Evolutionary conservation across 1,284 basidiomycete species (phyloP).

Genomic region (Boletus calvinii): DNA sequence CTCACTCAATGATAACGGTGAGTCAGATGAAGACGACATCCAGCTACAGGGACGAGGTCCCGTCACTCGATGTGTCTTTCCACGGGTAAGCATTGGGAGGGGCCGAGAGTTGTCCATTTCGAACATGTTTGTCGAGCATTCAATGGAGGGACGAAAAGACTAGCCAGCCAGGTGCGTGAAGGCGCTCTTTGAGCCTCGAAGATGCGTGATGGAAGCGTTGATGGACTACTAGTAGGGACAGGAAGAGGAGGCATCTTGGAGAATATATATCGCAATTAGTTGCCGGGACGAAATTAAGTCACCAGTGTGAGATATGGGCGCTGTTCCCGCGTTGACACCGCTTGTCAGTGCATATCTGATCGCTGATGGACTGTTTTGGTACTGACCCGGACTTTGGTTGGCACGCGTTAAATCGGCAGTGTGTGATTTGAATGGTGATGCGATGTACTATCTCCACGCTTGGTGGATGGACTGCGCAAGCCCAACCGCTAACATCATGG

Average conservation of each 20-base stretch:
- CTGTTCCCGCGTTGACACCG: constrained; percentile 21
- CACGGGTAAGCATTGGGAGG: constrained; percentile 5
- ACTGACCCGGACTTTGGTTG: constrained; percentile 1
- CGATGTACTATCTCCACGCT: constrained; percentile 6
- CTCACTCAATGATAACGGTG: constrained; percentile 16
- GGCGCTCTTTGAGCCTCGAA: background rate
- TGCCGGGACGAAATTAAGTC: constrained; percentile 11
- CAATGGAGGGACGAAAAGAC: constrained; percentile 1
- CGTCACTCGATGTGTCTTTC: constrained; percentile 22
- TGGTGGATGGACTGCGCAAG: background rate
- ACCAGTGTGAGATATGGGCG: constrained; percentile 2
- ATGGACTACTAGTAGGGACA: constrained; percentile 4
- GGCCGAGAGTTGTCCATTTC: constrained; percentile 19
- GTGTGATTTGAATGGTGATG: background rate
- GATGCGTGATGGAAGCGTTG: constrained; percentile 8
- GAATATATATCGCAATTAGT: constrained; percentile 21
- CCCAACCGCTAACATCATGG: background rate
- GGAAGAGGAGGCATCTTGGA: constrained; percentile 19
- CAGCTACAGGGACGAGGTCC: constrained; percentile 35
- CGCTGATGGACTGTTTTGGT: constrained; percentile 6
- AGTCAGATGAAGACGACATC: constrained; percentile 20
- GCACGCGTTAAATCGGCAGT: constrained; percentile 2
- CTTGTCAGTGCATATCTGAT: constrained; percentile 22
- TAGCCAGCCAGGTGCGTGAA: background rate
- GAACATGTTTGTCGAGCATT: background rate